Evolutionary conservation across 2,329 filamentous ascomycete species (phyloP), one percentile per base, ranked within the genome.

Genomic region (Dactylellina haptotyla): DNA sequence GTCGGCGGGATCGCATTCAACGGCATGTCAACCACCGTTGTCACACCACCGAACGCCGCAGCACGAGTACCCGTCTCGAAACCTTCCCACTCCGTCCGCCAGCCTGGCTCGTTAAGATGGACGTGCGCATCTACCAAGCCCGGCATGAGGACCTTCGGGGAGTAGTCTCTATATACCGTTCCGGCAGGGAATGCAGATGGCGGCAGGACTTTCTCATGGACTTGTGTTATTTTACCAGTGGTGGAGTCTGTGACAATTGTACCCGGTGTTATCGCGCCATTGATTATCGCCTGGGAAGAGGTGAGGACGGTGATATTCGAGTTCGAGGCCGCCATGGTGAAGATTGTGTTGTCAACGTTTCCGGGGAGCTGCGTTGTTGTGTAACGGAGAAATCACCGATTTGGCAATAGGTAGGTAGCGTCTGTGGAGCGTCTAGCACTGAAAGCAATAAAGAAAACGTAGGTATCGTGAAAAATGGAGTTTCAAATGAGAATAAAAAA

Each of bases 11-110:
- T 96, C 53, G 94, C 93, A 82, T 99, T 99, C 75, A 98, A 82
- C 32, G 95, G 95, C 95, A 99, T 99, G 82, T 98, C 95, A 79
- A 99, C 84, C 8, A 99, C 93, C 0, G 95, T 98, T 3, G 95
- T 99, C 25, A 98, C 95, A 78, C 95, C 95, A 41, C 95, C 95
- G 78, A 94, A 96, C 9, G 95, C 95, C 2, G 95, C 95, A 32
- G 95, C 95, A 78, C 91, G 87, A 23, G 95, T 98, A 53, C 95
- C 95, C 0, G 93, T 97, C 84, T 90, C 91, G 84, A 99, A 99
- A 9, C 95, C 95, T 80, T 99, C 95, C 95, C 95, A 98, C 86
- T 97, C 94, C 58, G 94, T 97, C 66, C 95, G 87, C 77, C 77
- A 78, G 43, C 95, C 95, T 0, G 95, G 95, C 83, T 99, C 95